These are phyloP conservation scores for Cytauxzoon felis DNA, from an alignment of 169 alveolate genomes.

Conservation along the genomic window DNA sequence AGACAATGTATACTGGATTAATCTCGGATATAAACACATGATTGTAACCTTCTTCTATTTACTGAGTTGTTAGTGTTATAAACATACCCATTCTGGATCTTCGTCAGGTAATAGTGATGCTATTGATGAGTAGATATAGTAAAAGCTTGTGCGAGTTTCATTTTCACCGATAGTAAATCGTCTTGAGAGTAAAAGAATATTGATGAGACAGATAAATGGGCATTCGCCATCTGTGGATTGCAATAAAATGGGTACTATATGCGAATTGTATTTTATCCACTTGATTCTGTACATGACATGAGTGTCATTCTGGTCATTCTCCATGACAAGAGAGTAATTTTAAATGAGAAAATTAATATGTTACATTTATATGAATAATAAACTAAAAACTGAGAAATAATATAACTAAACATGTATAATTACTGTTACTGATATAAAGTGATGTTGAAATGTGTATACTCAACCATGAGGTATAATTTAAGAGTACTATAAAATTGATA, in stretches of 20 bases:
- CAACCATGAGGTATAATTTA: too few species aligned
- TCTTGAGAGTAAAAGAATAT: constrained; percentile 38
- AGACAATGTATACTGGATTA: background rate
- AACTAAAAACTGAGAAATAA: too few species aligned
- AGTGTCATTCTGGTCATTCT: too few species aligned
- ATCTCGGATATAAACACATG: background rate
- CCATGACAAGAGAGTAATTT: too few species aligned
- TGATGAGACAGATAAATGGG: constrained; percentile 28
- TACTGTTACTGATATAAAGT: too few species aligned
- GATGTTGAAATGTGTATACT: too few species aligned
- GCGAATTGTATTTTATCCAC: constrained; percentile 25
- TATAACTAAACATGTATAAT: too few species aligned
- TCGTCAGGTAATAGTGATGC: constrained; percentile 11
- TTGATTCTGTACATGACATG: constrained; percentile 35
- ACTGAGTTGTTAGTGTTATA: background rate
- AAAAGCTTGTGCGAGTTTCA: background rate
- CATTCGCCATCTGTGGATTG: constrained; percentile 35
- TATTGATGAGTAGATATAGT: constrained; percentile 1
- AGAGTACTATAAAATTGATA: too few species aligned
- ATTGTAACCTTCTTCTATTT: background rate
- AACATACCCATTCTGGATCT: constrained; percentile 50
- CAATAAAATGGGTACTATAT: constrained; percentile 22
- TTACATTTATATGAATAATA: too few species aligned
- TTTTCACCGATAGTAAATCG: constrained; percentile 17
- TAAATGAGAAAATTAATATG: too few species aligned